These are phyloP conservation scores for Chrysoporthe austroafricana DNA, from an alignment of 2,329 filamentous ascomycete genomes.

Conservation along the genomic window DNA sequence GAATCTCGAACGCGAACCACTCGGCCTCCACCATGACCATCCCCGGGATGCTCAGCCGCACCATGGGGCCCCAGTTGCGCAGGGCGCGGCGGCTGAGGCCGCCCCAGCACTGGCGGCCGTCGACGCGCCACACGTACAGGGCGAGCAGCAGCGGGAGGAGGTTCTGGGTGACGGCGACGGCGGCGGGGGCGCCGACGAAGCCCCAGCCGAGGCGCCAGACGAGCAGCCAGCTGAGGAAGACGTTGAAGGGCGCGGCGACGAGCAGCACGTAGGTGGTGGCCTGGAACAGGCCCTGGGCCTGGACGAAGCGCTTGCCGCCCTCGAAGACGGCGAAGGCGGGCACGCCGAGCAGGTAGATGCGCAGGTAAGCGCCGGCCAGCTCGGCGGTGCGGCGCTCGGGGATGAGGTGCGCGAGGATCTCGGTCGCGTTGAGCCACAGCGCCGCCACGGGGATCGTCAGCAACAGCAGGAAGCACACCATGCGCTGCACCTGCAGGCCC, in stretches of 20 bases:
- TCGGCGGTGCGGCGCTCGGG: slow-evolving; percentile 72
- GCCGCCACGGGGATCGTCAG: slow-evolving; percentile 72
- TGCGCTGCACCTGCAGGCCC: slow-evolving; percentile 78
- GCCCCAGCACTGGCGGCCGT: slow-evolving; percentile 78
- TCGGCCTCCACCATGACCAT: slow-evolving; percentile 95
- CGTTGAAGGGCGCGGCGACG: slow-evolving; percentile 76
- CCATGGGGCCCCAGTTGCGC: slow-evolving; percentile 80
- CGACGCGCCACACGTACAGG: slow-evolving; percentile 72
- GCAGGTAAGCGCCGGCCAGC: slow-evolving; percentile 75
- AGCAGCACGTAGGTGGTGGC: slow-evolving; percentile 78
- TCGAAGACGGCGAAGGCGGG: slow-evolving; percentile 80
- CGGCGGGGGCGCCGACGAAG: slow-evolving; percentile 78
- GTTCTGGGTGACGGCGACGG: slow-evolving; percentile 75
- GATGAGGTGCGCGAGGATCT: slow-evolving; percentile 67
- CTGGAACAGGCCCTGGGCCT: slow-evolving; percentile 82
- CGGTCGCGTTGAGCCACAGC: slow-evolving; percentile 70
- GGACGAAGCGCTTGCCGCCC: slow-evolving; percentile 76
- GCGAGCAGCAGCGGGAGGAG: slow-evolving; percentile 74
- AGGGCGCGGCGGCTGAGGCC: slow-evolving; percentile 74
- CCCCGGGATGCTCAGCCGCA: slow-evolving; percentile 83
- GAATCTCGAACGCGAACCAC: slow-evolving; percentile 88
- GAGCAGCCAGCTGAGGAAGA: slow-evolving; percentile 77
- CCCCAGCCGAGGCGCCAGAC: slow-evolving; percentile 73
- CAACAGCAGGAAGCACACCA: slow-evolving; percentile 75
- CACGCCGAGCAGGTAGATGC: slow-evolving; percentile 69